Evolutionary conservation across 805 yeast genomes (phyloP).

Genomic region (Cyberlindnera mrakii): DNA sequence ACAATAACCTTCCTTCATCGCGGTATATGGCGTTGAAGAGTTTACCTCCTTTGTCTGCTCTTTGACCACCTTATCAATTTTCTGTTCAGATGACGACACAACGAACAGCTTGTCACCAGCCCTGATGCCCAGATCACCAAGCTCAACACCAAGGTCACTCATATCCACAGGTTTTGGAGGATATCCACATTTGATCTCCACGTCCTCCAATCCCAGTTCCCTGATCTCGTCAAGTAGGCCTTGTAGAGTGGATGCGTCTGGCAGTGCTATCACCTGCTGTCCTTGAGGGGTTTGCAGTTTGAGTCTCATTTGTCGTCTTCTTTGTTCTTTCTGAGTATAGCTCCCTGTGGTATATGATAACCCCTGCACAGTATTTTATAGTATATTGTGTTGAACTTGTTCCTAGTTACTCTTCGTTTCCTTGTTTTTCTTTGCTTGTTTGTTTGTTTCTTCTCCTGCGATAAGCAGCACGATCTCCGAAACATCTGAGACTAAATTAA

Average conservation of each 20-base stretch:
- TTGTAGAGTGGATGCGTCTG: slow-evolving; percentile 29
- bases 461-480: too few species aligned
- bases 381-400: too few species aligned
- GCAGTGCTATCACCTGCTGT: slow-evolving; percentile 30
- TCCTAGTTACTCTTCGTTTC: too few species aligned
- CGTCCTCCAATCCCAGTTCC: neutral
- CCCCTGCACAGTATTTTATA: too few species aligned
- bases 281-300: slow-evolving; percentile 26
- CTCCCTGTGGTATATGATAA: too few species aligned
- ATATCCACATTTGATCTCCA: slow-evolving; percentile 45
- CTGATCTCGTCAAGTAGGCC: slow-evolving; percentile 25
- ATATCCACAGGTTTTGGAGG: slow-evolving; percentile 49
- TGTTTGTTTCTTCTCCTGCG: neutral
- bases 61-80: slow-evolving; percentile 1
- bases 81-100: slow-evolving; percentile 13
- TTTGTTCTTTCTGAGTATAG: too few species aligned
- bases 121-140: slow-evolving; percentile 40
- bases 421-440: neutral
- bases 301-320: slow-evolving; percentile 29
- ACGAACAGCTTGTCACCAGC: slow-evolving; percentile 56
- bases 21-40: slow-evolving; percentile 6
- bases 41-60: neutral
- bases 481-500: neutral
- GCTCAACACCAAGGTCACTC: slow-evolving; percentile 13
- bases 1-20: slow-evolving; percentile 27